Conservation (phyloP, 306 rosid species). For the Arachis stenosperma region DNA sequence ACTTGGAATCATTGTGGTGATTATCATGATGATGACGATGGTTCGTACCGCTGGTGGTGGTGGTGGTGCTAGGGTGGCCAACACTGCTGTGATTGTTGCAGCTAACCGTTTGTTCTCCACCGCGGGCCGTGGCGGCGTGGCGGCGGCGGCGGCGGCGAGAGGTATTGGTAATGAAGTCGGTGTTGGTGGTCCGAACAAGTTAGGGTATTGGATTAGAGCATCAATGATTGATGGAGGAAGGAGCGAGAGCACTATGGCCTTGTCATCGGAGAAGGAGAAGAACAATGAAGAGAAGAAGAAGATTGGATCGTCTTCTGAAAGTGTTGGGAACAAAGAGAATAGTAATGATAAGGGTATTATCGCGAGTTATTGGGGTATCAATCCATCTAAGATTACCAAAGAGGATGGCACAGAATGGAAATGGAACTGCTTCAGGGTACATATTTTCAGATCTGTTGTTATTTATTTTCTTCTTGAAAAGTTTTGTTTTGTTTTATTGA, state of each 20-base stretch:
- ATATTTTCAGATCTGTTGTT: neutral
- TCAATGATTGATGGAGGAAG: constrained; percentile 24
- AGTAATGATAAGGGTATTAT: constrained; percentile 25
- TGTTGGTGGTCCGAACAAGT: constrained; percentile 12
- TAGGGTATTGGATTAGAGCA: constrained; percentile 18
- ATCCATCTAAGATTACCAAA: constrained; percentile 40
- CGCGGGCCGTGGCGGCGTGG: neutral
- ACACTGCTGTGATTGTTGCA: neutral
- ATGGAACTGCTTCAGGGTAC: constrained; percentile 77
- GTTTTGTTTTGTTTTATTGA: neutral
- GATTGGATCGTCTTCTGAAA: neutral
- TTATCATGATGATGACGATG: constrained; percentile 26
- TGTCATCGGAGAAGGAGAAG: constrained; percentile 45
- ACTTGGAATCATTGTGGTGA: neutral
- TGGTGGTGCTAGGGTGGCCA: constrained; percentile 9
- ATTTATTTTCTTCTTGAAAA: neutral
- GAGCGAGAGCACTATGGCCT: constrained; percentile 37
- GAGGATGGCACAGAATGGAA: constrained; percentile 74
- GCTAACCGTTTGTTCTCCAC: constrained; percentile 39
- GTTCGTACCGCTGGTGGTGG: constrained; percentile 29
- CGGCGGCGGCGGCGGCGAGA: constrained; percentile 9
- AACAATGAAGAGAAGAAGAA: constrained; percentile 27
- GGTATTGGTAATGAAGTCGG: constrained; percentile 21
- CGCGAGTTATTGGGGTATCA: constrained; percentile 71
- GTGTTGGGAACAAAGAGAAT: constrained; percentile 37